Conservation (phyloP, 2,329 filamentous ascomycete genomes). For the Neonectria neomacrospora region DNA sequence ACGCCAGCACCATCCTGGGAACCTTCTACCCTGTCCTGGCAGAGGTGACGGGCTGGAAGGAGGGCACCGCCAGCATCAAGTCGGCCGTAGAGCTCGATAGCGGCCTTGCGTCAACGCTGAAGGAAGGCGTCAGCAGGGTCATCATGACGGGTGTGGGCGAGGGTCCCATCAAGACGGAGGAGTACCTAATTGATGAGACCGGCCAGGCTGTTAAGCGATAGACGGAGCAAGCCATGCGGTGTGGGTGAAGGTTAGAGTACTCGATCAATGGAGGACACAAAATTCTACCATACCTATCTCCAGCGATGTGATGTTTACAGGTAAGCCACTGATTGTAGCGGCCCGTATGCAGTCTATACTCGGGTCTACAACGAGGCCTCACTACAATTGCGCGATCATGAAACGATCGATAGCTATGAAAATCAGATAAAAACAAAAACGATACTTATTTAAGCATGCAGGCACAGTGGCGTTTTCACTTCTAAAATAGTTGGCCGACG, state of each 20-base stretch:
- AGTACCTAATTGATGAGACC: conserved; percentile 77
- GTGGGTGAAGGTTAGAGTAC: not conserved
- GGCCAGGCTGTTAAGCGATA: conserved; percentile 60
- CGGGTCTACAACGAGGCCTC: not conserved
- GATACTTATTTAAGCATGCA: not conserved
- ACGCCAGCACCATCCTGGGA: conserved; percentile 78
- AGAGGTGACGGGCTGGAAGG: conserved; percentile 77
- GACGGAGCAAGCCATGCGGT: not conserved
- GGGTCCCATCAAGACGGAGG: conserved; percentile 82
- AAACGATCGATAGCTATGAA: not conserved
- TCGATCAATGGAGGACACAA: not conserved
- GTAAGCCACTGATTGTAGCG: not conserved
- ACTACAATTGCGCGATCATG: not conserved
- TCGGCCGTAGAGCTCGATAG: conserved; percentile 71
- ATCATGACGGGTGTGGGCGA: conserved; percentile 94
- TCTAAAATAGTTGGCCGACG: not conserved
- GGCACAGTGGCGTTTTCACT: not conserved
- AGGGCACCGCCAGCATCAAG: conserved; percentile 63
- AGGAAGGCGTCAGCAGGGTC: conserved; percentile 84
- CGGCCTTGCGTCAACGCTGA: conserved; percentile 72
- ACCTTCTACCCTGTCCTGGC: conserved; percentile 77
- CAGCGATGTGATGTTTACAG: not conserved
- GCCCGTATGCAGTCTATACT: not conserved
- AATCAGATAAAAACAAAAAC: not conserved
- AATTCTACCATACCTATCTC: not conserved